Evolutionary conservation across 306 rosid species (phyloP).

Genomic region (Chamaecrista fasciculata): DNA sequence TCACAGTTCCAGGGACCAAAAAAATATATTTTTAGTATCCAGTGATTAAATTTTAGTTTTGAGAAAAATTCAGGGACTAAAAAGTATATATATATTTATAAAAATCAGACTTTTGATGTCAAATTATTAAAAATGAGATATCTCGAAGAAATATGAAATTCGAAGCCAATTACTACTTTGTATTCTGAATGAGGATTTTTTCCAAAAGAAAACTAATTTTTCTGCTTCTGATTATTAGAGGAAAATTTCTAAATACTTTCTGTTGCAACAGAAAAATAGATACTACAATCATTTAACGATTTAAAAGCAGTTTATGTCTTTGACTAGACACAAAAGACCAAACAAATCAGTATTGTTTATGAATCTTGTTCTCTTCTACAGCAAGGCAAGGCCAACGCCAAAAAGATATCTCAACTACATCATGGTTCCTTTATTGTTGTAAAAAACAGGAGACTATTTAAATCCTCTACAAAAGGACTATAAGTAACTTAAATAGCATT

Average conservation of each 20-base stretch:
- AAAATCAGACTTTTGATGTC: too few species aligned
- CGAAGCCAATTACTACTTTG: not conserved
- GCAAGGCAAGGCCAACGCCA: not conserved
- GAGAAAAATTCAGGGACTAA: too few species aligned
- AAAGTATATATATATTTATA: too few species aligned
- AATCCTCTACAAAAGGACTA: not conserved
- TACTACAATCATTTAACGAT: too few species aligned
- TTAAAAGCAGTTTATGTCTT: not conserved
- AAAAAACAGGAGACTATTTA: too few species aligned
- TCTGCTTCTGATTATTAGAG: too few species aligned
- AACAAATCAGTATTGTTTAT: not conserved
- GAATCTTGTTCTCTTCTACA: not conserved
- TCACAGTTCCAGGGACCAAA: too few species aligned
- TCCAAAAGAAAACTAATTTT: too few species aligned
- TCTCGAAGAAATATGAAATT: not conserved
- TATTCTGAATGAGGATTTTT: too few species aligned
- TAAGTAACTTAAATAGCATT: not conserved
- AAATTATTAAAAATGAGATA: not conserved
- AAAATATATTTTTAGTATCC: too few species aligned
- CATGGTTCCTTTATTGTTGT: slow-evolving; percentile 5
- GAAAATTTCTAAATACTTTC: not conserved
- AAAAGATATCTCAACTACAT: not conserved
- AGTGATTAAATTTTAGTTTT: too few species aligned
- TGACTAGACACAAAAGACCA: not conserved
- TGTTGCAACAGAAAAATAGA: too few species aligned